These are phyloP conservation scores for Ambrosia trifida DNA, from an alignment of 129 eudicot species.

Conservation along the genomic window DNA sequence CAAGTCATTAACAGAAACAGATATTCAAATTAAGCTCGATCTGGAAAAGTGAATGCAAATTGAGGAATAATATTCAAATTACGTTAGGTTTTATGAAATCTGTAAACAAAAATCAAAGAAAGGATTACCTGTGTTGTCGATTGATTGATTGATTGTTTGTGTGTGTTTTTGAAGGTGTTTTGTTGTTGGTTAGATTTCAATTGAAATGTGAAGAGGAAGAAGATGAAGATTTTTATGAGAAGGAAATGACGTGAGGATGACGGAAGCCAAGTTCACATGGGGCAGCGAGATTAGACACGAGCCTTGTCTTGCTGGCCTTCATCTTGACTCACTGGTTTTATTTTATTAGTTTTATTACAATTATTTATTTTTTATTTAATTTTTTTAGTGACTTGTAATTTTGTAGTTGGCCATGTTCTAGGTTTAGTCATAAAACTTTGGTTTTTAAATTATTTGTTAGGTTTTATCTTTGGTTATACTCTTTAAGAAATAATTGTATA, in stretches of 20 bases:
- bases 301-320: conserved; percentile 34
- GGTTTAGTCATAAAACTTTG: not conserved
- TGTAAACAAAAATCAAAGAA: not conserved
- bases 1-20: not conserved
- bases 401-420: not conserved
- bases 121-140: conserved; percentile 17
- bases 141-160: not conserved
- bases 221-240: not conserved
- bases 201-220: not conserved
- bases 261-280: conserved; percentile 31
- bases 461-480: not conserved
- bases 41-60: conserved; percentile 8
- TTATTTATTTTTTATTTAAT: not conserved
- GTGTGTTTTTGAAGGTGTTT: conserved; percentile 13
- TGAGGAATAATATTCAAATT: conserved; percentile 5
- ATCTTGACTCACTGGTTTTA: not conserved
- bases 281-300: conserved; percentile 34
- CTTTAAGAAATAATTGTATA: not conserved
- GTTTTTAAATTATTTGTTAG: not conserved
- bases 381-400: not conserved
- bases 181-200: conserved; percentile 14
- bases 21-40: not conserved
- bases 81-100: not conserved
- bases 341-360: too few relatives aligned
- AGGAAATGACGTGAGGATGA: conserved; percentile 19